These are phyloP conservation scores for Endocladia muricata DNA, from an alignment of 31 red algal species.

Conservation along the genomic window DNA sequence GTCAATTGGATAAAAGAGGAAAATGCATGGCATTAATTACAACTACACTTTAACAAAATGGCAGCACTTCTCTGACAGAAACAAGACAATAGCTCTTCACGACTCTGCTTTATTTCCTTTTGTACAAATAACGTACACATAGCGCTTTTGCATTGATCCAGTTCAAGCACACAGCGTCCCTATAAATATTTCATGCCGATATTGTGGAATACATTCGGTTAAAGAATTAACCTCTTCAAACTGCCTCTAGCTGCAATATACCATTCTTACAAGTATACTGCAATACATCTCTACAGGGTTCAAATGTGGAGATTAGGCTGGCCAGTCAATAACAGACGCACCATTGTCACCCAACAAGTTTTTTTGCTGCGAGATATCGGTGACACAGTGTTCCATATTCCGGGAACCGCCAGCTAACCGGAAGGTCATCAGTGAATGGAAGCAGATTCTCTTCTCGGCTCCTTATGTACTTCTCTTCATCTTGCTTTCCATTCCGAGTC, in stretches of 20 bases:
- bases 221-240: slow-evolving; percentile 4
- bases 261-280: neutral
- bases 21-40: too few relatives aligned
- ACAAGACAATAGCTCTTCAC: too few relatives aligned
- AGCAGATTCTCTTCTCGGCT: neutral
- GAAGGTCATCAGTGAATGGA: slow-evolving; percentile 1
- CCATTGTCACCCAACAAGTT: neutral
- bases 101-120: too few relatives aligned
- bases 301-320: neutral
- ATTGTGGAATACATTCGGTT: neutral
- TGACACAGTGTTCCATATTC: neutral
- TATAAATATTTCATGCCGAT: neutral
- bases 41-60: too few relatives aligned
- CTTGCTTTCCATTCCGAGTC: neutral
- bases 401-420: neutral
- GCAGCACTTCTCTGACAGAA: too few relatives aligned
- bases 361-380: neutral
- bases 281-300: slow-evolving; percentile 5
- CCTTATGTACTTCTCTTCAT: neutral
- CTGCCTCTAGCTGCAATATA: slow-evolving; percentile 6
- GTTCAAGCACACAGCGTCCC: neutral
- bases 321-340: neutral
- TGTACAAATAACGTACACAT: too few relatives aligned
- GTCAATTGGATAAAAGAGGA: too few relatives aligned
- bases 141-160: neutral